phyloP scores from a whole-genome alignment of 495 filamentous ascomycete genomes.

The Aspergillus conjunctus region DNA sequence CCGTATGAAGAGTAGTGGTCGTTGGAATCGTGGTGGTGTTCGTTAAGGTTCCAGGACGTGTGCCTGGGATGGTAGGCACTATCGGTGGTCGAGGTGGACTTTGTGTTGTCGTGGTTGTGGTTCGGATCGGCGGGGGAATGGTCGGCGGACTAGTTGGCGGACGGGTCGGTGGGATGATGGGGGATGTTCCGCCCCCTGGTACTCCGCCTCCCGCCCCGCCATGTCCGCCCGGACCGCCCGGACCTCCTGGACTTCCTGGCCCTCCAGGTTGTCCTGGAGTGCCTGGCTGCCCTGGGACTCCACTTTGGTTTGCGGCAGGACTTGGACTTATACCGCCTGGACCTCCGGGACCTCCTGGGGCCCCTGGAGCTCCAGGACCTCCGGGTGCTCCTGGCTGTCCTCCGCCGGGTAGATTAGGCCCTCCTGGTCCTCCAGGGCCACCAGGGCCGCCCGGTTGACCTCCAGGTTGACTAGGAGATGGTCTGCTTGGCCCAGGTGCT shows the following conservation, averaged over 20 bases:
- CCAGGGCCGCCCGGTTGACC: not conserved
- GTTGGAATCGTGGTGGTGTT: not conserved
- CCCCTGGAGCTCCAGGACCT: not conserved
- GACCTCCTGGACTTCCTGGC: not conserved
- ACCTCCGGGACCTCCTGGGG: not conserved
- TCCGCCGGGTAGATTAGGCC: not conserved
- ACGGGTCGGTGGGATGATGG: not conserved
- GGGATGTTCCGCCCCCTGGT: not conserved
- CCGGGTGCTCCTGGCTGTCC: conserved; percentile 4
- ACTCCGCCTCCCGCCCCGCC: not conserved
- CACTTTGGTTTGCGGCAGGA: too few relatives aligned
- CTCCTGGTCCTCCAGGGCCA: not conserved
- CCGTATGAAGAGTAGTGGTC: not conserved
- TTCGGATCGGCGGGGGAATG: not conserved
- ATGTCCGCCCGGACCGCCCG: not conserved
- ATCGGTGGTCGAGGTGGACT: not conserved
- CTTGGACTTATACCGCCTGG: not conserved
- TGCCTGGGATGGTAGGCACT: not conserved
- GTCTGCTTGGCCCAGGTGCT: too few relatives aligned
- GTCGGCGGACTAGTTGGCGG: not conserved
- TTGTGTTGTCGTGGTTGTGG: not conserved
- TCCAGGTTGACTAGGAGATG: too few relatives aligned
- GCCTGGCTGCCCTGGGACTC: not conserved
- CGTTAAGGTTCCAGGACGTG: not conserved
- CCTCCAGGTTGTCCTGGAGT: not conserved